phyloP scores from a whole-genome alignment of 306 rosid genomes.

The Adenanthera pavonina region DNA sequence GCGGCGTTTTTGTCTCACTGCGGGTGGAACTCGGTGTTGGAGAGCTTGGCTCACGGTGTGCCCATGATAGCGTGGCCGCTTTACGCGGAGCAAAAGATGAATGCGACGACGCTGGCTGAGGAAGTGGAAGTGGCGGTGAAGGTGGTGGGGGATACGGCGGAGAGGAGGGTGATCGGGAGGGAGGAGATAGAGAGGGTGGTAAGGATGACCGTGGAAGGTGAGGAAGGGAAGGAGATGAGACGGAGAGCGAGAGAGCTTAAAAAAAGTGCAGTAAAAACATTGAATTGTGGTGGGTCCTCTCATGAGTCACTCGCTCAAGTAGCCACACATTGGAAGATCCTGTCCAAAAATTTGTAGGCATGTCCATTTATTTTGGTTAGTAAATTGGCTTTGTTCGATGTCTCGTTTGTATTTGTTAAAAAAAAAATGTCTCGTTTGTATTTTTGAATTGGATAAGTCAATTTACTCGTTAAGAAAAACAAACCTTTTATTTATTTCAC shows the following conservation, averaged over 20 bases:
- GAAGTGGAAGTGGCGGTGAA: slow-evolving; percentile 40
- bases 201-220: slow-evolving; percentile 42
- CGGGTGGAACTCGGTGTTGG: slow-evolving; percentile 59
- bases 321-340: slow-evolving; percentile 5
- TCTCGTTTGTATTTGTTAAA: no score
- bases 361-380: no score
- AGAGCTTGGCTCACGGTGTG: slow-evolving; percentile 47
- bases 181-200: slow-evolving; percentile 45
- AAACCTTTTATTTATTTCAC: no score
- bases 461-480: no score
- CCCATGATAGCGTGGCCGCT: slow-evolving; percentile 60
- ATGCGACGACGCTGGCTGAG: slow-evolving; percentile 47
- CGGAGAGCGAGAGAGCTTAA: slow-evolving; percentile 13
- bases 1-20: slow-evolving; percentile 57
- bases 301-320: slow-evolving; percentile 25
- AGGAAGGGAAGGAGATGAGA: slow-evolving; percentile 41
- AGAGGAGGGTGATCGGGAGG: slow-evolving; percentile 18
- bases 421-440: no score
- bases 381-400: no score
- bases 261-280: slow-evolving; percentile 33
- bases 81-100: slow-evolving; percentile 46
- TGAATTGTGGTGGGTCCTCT: slow-evolving; percentile 29
- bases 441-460: no score
- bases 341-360: no score
- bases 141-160: neutral